These are phyloP conservation scores for Saccharomycopsis sp. DNA, from an alignment of 805 yeast genomes.

Conservation along the genomic window DNA sequence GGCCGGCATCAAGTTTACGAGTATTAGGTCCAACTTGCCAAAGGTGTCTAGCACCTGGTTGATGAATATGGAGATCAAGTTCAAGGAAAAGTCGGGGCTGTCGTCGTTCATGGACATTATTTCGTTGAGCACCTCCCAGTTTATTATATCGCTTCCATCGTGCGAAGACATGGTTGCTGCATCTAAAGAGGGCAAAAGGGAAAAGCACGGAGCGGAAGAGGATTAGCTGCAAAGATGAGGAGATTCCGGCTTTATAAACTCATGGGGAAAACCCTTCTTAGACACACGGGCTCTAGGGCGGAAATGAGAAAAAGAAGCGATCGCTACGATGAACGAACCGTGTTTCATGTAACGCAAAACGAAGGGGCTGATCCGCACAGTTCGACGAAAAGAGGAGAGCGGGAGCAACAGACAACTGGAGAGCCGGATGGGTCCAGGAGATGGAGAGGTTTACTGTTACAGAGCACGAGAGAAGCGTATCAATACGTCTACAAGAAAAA, in stretches of 20 bases:
- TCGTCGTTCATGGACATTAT: slow-evolving; percentile 94
- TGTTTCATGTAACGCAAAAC: neutral
- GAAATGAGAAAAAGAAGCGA: neutral
- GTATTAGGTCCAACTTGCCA: slow-evolving; percentile 54
- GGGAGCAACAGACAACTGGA: no score
- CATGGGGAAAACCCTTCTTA: neutral
- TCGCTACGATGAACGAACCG: neutral
- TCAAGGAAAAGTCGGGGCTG: slow-evolving; percentile 80
- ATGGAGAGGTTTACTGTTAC: no score
- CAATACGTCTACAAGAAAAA: neutral
- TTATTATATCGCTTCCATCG: slow-evolving; percentile 49
- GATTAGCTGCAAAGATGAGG: no score
- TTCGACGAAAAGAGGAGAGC: no score
- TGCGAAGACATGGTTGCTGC: no score
- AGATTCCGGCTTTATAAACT: neutral
- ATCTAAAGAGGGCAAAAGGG: no score
- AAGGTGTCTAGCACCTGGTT: slow-evolving; percentile 86
- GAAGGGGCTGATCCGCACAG: neutral
- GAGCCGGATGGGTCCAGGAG: no score
- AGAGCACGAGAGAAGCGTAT: no score
- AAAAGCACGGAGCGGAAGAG: no score
- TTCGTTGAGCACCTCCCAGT: slow-evolving; percentile 85
- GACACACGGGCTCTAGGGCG: no score
- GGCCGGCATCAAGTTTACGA: slow-evolving; percentile 26
- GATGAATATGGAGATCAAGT: slow-evolving; percentile 74